Evolutionary conservation across 208 protist species (phyloP).

Genomic region (Wallacemonas sp.): DNA sequence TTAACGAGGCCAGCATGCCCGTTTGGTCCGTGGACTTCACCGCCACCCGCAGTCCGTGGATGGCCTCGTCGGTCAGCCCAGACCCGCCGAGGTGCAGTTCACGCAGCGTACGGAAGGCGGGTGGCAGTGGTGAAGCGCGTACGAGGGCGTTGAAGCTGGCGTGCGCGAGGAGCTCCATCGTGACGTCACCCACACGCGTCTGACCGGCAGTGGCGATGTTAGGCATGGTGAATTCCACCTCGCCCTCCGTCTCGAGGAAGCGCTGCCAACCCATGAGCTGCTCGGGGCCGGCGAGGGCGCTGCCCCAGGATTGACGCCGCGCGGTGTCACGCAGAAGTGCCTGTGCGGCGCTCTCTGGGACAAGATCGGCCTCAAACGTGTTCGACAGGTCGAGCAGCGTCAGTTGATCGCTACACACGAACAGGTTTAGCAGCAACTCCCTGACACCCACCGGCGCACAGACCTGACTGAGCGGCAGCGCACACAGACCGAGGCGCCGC

Average conservation of each 20-base stretch:
- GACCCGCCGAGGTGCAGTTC: slow-evolving; percentile 58
- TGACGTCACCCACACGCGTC: slow-evolving; percentile 60
- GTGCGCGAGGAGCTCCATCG: slow-evolving; percentile 68
- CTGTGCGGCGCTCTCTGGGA: slow-evolving; percentile 24
- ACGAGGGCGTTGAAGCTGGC: slow-evolving; percentile 49
- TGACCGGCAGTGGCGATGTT: slow-evolving; percentile 30
- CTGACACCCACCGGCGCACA: slow-evolving; percentile 61
- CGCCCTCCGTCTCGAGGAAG: slow-evolving; percentile 25
- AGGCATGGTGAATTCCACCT: slow-evolving; percentile 43
- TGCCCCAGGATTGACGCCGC: slow-evolving; percentile 1
- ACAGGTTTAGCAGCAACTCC: slow-evolving; percentile 70
- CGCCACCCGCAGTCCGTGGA: slow-evolving; percentile 46
- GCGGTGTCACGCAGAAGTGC: slow-evolving; percentile 11
- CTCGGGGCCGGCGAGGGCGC: background rate
- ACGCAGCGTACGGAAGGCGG: slow-evolving; percentile 48
- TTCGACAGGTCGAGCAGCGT: slow-evolving; percentile 49
- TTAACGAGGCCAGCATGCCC: slow-evolving; percentile 43
- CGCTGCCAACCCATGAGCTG: slow-evolving; percentile 22
- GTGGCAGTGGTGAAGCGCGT: slow-evolving; percentile 23
- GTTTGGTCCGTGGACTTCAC: slow-evolving; percentile 26
- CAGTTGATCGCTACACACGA: slow-evolving; percentile 65
- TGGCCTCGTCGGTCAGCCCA: slow-evolving; percentile 63
- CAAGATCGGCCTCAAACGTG: slow-evolving; percentile 42
- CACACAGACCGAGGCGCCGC: slow-evolving; percentile 31
- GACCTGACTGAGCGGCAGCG: slow-evolving; percentile 54